phyloP scores from a whole-genome alignment of 805 yeast genomes.

The Kazachstania kunashirensis region DNA sequence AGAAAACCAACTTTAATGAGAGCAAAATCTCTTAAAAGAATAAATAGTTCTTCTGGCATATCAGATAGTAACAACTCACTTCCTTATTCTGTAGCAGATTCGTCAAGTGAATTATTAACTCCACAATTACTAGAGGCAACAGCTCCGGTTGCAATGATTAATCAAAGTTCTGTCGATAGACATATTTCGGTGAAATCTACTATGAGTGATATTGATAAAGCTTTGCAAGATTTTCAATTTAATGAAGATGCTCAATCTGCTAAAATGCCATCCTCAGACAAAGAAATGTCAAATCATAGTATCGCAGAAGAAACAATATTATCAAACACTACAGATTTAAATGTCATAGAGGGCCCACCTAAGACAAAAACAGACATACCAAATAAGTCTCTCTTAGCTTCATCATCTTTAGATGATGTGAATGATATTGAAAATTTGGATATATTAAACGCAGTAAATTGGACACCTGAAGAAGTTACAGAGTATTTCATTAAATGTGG shows the following conservation, averaged over 20 bases:
- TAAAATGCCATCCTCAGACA: background rate
- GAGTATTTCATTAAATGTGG: constrained; percentile 64
- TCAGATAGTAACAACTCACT: constrained; percentile 1
- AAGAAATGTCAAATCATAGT: constrained; percentile 3
- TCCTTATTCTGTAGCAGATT: constrained; percentile 4
- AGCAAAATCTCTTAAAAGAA: constrained; percentile 48
- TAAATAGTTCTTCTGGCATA: constrained; percentile 25
- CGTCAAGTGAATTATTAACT: constrained; percentile 19
- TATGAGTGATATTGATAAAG: constrained; percentile 63
- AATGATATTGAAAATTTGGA: background rate
- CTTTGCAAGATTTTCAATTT: constrained; percentile 49
- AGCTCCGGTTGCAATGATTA: constrained; percentile 3
- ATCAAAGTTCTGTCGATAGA: constrained; percentile 14
- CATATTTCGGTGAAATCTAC: constrained; percentile 42
- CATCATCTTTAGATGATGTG: constrained; percentile 4
- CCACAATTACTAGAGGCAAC: constrained; percentile 24
- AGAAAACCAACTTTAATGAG: constrained; percentile 38
- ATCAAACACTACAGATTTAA: constrained; percentile 14
- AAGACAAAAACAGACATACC: constrained; percentile 2
- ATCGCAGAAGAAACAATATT: constrained; percentile 13
- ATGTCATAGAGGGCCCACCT: constrained; percentile 3
- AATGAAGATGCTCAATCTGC: constrained; percentile 15
- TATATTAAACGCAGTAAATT: constrained; percentile 37
- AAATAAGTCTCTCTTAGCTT: background rate
- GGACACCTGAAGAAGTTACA: constrained; percentile 86